Evolutionary conservation across 2,329 filamentous ascomycete species (phyloP).

Genomic region (Sarocladium strictum): DNA sequence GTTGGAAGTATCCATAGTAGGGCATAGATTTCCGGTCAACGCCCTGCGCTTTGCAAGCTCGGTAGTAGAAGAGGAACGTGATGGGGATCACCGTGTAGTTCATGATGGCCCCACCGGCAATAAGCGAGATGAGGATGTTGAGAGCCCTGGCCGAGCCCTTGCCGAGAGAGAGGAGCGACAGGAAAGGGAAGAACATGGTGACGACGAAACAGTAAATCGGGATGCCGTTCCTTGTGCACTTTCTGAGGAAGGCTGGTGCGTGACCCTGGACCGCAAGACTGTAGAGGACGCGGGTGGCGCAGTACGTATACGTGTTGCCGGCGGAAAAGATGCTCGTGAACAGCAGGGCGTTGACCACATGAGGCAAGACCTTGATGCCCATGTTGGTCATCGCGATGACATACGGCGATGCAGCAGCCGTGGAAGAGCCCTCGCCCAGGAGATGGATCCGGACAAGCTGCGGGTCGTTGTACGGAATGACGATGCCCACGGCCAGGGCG

Average conservation of each 20-base stretch:
- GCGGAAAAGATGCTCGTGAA: constrained; percentile 37
- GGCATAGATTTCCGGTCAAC: constrained; percentile 47
- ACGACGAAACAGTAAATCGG: constrained; percentile 51
- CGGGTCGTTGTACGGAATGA: constrained; percentile 24
- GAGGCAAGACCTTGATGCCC: constrained; percentile 44
- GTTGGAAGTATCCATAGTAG: constrained; percentile 53
- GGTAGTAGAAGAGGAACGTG: constrained; percentile 41
- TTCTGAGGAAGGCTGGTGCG: constrained; percentile 28
- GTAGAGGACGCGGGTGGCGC: constrained; percentile 43
- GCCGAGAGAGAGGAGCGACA: constrained; percentile 44
- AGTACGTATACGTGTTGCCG: constrained; percentile 46
- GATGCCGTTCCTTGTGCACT: constrained; percentile 50
- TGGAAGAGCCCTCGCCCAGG: constrained; percentile 18
- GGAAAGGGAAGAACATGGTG: constrained; percentile 35
- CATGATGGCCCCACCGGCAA: constrained; percentile 53
- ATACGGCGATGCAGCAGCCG: constrained; percentile 40
- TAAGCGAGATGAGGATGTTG: constrained; percentile 48
- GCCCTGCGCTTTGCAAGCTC: constrained; percentile 41
- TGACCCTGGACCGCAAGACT: constrained; percentile 43
- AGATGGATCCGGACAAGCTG: constrained; percentile 17
- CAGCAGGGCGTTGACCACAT: constrained; percentile 50
- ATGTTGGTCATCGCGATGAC: constrained; percentile 51
- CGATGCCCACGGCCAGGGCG: constrained; percentile 26
- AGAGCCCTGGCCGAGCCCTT: constrained; percentile 42
- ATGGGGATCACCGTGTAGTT: constrained; percentile 51